Evolutionary conservation across 2,329 filamentous ascomycete species (phyloP).

Genomic region (Nectriaceae sp.): DNA sequence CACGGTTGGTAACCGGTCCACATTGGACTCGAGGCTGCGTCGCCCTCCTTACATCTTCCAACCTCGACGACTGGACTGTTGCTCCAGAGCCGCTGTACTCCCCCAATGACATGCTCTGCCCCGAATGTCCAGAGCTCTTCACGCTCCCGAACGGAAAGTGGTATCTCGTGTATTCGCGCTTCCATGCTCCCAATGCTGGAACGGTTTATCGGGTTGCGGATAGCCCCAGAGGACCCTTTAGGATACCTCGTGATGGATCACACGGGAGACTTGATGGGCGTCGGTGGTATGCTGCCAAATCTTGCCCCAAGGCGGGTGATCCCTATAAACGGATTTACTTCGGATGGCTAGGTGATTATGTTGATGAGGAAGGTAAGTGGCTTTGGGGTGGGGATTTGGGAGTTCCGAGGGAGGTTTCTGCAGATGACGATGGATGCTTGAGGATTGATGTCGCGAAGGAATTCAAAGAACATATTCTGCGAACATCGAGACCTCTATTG

Average conservation of each 20-base stretch:
- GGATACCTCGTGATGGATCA: conserved; percentile 35
- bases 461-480: conserved; percentile 19
- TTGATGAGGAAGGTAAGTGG: conserved; percentile 36
- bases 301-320: conserved; percentile 32
- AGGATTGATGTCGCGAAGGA: conserved; percentile 26
- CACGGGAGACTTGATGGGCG: conserved; percentile 36
- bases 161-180: conserved; percentile 37
- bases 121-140: conserved; percentile 40
- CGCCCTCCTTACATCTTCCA: conserved; percentile 36
- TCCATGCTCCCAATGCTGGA: conserved; percentile 37
- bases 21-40: conserved; percentile 39
- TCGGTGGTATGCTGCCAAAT: conserved; percentile 40
- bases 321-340: conserved; percentile 33
- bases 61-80: conserved; percentile 34
- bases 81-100: conserved; percentile 34
- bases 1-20: conserved; percentile 33
- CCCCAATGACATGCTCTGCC: conserved; percentile 37
- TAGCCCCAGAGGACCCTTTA: conserved; percentile 36
- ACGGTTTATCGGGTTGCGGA: conserved; percentile 39
- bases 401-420: conserved; percentile 33
- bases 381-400: conserved; percentile 39
- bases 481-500: conserved; percentile 18
- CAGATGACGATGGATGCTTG: conserved; percentile 28
- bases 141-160: conserved; percentile 36
- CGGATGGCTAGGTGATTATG: conserved; percentile 37